phyloP scores from a whole-genome alignment of 1,284 basidiomycete genomes.

The Fomes fomentarius region DNA sequence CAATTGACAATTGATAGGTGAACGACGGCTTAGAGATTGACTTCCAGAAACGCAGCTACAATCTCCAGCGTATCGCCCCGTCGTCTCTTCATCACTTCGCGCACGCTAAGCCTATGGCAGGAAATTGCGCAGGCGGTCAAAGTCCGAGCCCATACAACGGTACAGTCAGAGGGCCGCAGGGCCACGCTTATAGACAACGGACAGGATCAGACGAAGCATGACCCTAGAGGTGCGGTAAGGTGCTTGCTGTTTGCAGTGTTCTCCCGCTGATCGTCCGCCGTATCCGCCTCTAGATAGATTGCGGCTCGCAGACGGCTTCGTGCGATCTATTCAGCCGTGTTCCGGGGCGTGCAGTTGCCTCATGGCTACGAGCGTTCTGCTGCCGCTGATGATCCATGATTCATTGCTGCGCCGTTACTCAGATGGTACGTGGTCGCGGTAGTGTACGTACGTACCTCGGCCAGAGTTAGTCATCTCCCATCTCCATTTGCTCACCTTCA shows the following conservation, averaged over 20 bases:
- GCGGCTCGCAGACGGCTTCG: too few relatives aligned
- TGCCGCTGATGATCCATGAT: not conserved
- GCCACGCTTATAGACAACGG: too few relatives aligned
- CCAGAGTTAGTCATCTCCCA: too few relatives aligned
- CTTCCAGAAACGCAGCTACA: not conserved
- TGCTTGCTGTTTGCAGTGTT: too few relatives aligned
- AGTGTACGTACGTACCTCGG: not conserved
- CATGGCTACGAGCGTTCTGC: conserved; percentile 11
- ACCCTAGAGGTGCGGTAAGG: too few relatives aligned
- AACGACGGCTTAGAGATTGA: not conserved
- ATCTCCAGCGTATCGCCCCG: not conserved
- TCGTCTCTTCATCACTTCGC: not conserved
- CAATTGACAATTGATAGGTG: not conserved
- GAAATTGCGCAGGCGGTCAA: not conserved
- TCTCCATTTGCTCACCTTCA: too few relatives aligned
- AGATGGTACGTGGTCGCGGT: not conserved
- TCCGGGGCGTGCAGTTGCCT: conserved; percentile 8
- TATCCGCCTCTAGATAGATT: not conserved
- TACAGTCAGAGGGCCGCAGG: not conserved
- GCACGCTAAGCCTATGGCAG: not conserved
- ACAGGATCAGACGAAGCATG: too few relatives aligned
- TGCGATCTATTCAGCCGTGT: not conserved
- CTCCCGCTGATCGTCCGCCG: not conserved
- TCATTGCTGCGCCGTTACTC: not conserved
- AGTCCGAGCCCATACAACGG: not conserved